Base-by-base conservation (phyloP, 2,329 filamentous ascomycete genomes). In the Penicillium sp. region DNA sequence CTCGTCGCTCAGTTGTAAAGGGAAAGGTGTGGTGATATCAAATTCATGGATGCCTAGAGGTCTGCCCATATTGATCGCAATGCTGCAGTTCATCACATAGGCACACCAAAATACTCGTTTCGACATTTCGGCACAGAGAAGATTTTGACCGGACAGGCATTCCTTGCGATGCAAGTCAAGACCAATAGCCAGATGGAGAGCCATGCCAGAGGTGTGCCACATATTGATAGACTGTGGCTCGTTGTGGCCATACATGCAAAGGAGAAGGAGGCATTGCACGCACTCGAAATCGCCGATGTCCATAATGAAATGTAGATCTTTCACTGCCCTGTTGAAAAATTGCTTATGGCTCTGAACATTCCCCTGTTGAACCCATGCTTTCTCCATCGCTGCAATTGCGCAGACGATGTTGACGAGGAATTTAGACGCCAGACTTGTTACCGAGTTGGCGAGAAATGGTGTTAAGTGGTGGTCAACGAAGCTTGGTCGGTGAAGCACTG, bases 221-320 rank as follows among this genome's bases (percentile, higher is more conserved):
- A 68, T 56, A 40, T 67, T 64, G 40, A 67, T 60, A 3, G 62
- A 62, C 47, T 68, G 64, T 0, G 67, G 66, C 35, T 68, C 66
- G 34, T 65, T 65, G 38, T 59, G 60, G 13, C 66, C 66, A 39
- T 68, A 69, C 45, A 69, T 66, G 9, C 60, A 61, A 2, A 68
- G 53, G 2, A 69, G 52, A 5, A 69, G 37, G 0, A 68, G 56
- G 22, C 66, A 66, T 42, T 68, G 66, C 14, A 68, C 38, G 47
- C 63, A 66, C 22, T 66, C 63, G 31, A 63, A 54, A 47, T 68
- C 60, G 24, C 62, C 62, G 4, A 56, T 46, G 7, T 42, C 47
- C 6, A 66, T 55, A 1, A 65, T 56, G n/a, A 31, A 11, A 11
- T 53, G 39, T n/a, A 67, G 7, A 26, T 58, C 54, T n/a, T 56